Evolutionary conservation across 495 filamentous ascomycete species (phyloP), one percentile per base, ranked within the genome.

Genomic region (Usnea hakonensis): DNA sequence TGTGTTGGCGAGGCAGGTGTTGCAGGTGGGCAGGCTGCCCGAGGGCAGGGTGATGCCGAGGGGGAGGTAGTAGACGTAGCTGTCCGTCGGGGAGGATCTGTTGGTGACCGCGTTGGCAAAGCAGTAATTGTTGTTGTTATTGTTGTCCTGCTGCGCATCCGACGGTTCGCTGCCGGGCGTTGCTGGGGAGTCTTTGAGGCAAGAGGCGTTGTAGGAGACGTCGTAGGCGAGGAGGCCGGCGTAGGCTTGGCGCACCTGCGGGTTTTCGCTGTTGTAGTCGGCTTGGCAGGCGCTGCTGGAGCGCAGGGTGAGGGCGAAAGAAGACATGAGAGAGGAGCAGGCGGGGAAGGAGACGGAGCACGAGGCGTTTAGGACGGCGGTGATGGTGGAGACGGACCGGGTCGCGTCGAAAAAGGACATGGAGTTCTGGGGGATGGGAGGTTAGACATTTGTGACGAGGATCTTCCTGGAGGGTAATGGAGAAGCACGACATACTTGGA

Each of bases 81-180:
- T 79, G 70, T 90, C 86, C 32, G 81, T 80, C 0, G 86, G 76
- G 32, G 28, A 46, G 13, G 83, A 78, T 21, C 68, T 67, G 71
- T 96, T 96, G 13, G 87, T 91, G 62, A 90, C 83, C 30, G 91
- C 90, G 67, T 90, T 87, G 61, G 90, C 90, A 70, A 91, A 97
- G 74, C 86, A 83, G 62, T 79, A 83, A 55, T 46, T 40, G 26
- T 38, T 21, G 36, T 62, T 62, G 37, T 54, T 55, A n/a, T n/a
- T n/a, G n/a, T 52, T 58, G 57, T 46, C 68, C 54, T 2, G 73
- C 66, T 56, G 71, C 72, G 21, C 26, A 33, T 57, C 33, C 1
- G 33, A n/a, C n/a, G n/a, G n/a, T n/a, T n/a, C 2, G n/a, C 65
- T 88, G 83, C 44, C 90, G 76, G 70, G 91, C 94, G 14, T 81